Evolutionary conservation across 2,329 filamentous ascomycete genomes (phyloP).

Genomic region (Cercospora sojina): DNA sequence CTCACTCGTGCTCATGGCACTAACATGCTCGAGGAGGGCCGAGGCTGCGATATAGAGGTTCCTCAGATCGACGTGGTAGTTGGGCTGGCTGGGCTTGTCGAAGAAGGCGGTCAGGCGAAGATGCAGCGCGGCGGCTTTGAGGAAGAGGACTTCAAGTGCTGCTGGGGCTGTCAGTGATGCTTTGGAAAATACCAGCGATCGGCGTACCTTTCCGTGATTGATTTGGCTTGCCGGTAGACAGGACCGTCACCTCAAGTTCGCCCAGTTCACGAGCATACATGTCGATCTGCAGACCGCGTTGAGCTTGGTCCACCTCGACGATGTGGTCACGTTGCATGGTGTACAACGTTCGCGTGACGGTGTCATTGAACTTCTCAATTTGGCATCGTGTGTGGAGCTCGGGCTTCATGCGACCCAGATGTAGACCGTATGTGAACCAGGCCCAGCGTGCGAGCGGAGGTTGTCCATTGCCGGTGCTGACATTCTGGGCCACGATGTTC

Average conservation of each 20-base stretch:
- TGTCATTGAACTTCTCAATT: conserved; percentile 74
- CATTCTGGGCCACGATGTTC: conserved; percentile 76
- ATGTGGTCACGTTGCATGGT: conserved; percentile 72
- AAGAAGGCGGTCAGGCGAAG: conserved; percentile 79
- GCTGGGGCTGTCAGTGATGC: conserved; percentile 1
- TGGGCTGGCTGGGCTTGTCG: conserved; percentile 68
- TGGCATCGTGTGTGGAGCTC: conserved; percentile 68
- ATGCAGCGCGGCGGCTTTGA: conserved; percentile 71
- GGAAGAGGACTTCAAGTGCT: conserved; percentile 59
- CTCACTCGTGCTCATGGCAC: conserved; percentile 57
- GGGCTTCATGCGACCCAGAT: conserved; percentile 60
- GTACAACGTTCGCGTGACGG: conserved; percentile 75
- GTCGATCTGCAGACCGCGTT: conserved; percentile 39
- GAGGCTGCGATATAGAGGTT: conserved; percentile 71
- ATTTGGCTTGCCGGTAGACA: conserved; percentile 36
- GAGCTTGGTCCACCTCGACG: conserved; percentile 47
- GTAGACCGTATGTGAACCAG: conserved; percentile 72
- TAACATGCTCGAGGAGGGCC: conserved; percentile 68
- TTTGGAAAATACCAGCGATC: too few species aligned
- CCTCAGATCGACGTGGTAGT: conserved; percentile 72
- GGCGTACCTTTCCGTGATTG: conserved; percentile 18
- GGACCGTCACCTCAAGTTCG: conserved; percentile 39
- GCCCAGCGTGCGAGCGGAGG: conserved; percentile 55
- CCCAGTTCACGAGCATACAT: conserved; percentile 41
- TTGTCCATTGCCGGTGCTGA: conserved; percentile 81